Percentiles rank a stretch among this genome's conserved stretches.
phyloP scores from a whole-genome alignment of 2,329 filamentous ascomycete genomes.

The Monilinia laxa region DNA sequence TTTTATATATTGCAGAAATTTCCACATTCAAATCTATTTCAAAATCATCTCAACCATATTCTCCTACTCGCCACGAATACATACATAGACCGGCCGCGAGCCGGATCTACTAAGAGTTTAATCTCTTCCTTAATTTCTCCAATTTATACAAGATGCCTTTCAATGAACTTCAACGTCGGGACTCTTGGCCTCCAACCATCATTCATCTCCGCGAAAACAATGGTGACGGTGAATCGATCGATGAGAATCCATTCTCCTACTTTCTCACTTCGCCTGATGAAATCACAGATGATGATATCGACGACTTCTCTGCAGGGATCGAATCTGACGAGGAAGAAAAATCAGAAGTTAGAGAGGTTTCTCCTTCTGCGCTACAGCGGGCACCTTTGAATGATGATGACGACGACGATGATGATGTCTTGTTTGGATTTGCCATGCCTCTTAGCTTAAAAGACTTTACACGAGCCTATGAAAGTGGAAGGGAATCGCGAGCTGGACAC shows the following conservation, averaged over 20 bases:
- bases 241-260: constrained; percentile 41
- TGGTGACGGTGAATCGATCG: constrained; percentile 32
- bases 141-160: constrained; percentile 24
- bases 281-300: constrained; percentile 34
- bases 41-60: constrained; percentile 9
- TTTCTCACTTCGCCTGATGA: constrained; percentile 40
- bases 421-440: constrained; percentile 35
- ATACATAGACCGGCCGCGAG: constrained; percentile 40
- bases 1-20: constrained; percentile 6
- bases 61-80: constrained; percentile 25
- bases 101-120: constrained; percentile 30
- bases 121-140: neutral
- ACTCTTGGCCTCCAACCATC: constrained; percentile 42
- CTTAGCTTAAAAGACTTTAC: constrained; percentile 38
- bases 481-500: constrained; percentile 30
- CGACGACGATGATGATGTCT: constrained; percentile 30
- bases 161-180: constrained; percentile 34
- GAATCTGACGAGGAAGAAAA: constrained; percentile 33
- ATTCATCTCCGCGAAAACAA: constrained; percentile 33
- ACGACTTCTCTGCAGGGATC: constrained; percentile 40
- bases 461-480: constrained; percentile 25
- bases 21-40: constrained; percentile 13
- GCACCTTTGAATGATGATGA: constrained; percentile 28
- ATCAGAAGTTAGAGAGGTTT: constrained; percentile 37
- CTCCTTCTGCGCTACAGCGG: constrained; percentile 36